Percentiles rank a stretch among this genome's conserved stretches.
Conservation (phyloP, 2,329 filamentous ascomycete species). For the Aspergillus persii region DNA sequence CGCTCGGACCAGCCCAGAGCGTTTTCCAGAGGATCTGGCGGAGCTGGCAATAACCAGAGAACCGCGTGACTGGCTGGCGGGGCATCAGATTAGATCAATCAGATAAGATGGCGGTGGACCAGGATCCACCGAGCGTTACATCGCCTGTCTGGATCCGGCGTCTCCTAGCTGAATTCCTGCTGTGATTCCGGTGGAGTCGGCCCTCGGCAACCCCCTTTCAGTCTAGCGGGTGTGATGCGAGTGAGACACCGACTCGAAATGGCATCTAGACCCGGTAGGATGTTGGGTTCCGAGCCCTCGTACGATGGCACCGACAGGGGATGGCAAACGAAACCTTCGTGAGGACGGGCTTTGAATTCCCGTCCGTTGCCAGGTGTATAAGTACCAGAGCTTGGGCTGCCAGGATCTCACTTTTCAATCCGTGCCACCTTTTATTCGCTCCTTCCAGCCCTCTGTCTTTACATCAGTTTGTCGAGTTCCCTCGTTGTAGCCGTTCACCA, state of each 20-base stretch:
- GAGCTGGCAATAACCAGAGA: background rate
- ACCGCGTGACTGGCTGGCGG: background rate
- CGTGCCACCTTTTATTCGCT: background rate
- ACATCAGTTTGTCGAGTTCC: background rate
- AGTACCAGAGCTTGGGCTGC: background rate
- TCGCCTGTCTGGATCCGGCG: background rate
- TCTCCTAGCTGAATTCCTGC: no score
- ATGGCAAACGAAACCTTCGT: background rate
- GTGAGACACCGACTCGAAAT: background rate
- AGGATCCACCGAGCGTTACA: background rate
- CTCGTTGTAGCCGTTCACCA: background rate
- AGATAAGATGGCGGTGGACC: conserved; percentile 6
- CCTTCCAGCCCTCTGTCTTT: background rate
- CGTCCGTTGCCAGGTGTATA: background rate
- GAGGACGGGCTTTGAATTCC: background rate
- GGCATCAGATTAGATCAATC: conserved; percentile 11
- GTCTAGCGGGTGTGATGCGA: background rate
- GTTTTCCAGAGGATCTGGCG: background rate
- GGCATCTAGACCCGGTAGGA: background rate
- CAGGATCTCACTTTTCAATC: background rate
- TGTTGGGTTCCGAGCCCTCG: background rate
- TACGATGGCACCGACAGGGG: background rate
- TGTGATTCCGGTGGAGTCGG: background rate
- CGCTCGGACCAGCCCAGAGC: background rate
- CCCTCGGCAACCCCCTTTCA: background rate